Evolutionary conservation across 2,329 filamentous ascomycete species (phyloP), one percentile per base, ranked within the genome.

Genomic region (Clarireedia paspali): DNA sequence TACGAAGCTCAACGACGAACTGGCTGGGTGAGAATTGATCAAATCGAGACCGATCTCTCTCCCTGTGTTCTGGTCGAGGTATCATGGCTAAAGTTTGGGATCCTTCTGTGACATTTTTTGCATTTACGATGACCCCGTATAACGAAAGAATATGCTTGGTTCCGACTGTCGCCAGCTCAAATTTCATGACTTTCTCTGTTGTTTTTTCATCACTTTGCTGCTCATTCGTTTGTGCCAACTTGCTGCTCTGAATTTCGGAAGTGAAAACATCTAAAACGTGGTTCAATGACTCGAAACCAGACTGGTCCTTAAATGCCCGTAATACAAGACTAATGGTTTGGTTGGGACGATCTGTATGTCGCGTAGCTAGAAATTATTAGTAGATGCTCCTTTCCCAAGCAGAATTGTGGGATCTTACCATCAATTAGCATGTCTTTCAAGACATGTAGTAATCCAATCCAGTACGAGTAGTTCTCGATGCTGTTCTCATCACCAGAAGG

Each of bases 131-230:
- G 58, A 89, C 78, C 2, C 82, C 75, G 68, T 94, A 96, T 53
- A 97, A 80, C 30, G 87, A 84, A 27, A 99, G 77, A 34, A 97
- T 90, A 63, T 91, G 89, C 69, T 89, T 91, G 62, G 95, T 82
- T 12, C 80, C 80, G 42, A 80, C 74, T 1, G 74, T 74, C 5
- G 80, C 77, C 47, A 82, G 73, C 59, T 77, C 60, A 34, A 53
- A 58, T 53, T 50, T 56, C 30, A 60, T 34, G 9, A 53, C 47
- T 26, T 59, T 50, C 10, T 63, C 58, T 4, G 47, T 42, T 46
- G 49, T 72, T 63, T 61, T 75, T 68, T 57, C 71, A 68, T 30
- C 71, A 65, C 76, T 46, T 6, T 56, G 14, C 6, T 34, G 34
- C 30, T 46, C n/a, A 15, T 6, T 36, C 24, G 24, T n/a, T 6